Evolutionary conservation across 2,329 filamentous ascomycete genomes (phyloP), one percentile per base, ranked within the genome.

Genomic region (Cladorrhinum sp.): DNA sequence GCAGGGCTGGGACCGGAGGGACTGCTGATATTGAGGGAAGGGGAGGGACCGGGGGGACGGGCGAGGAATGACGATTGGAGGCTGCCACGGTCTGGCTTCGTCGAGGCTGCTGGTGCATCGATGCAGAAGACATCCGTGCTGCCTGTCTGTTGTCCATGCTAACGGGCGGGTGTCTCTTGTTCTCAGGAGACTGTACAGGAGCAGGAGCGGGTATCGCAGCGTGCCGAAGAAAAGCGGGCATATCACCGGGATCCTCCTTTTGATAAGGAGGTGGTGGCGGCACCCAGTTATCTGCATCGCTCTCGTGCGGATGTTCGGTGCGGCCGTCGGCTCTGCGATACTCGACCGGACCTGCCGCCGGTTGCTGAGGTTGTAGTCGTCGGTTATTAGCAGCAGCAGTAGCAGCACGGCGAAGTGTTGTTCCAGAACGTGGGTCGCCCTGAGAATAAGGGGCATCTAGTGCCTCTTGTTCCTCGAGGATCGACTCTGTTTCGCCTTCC

Each of bases 241-340:
- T 64, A 66, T 85, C 82, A 9, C 78, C 79, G 0, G 83, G 83
- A 53, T 85, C 83, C 0, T 89, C 86, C 58, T 85, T 83, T 46
- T 86, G 85, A 68, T 96, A 96, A 1, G 90, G 90, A 2, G 91
- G 91, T 8, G 91, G 91, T 4, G 91, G 91, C 4, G 91, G 90
- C 3, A 92, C 89, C 91, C 91, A 96, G 68, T 93, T 91, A 69
- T 95, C 91, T 3, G 91, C 90, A 71, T 95, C 91, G 65, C 90
- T 94, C 73, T 95, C 91, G 72, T 95, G 90, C 3, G 91, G 91
- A 67, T 92, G 82, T 68, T 93, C 88, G 48, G 84, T 80, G 48
- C 87, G 81, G 6, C 87, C 86, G 73, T 91, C 87, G 14, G 88
- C 87, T 51, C 88, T 83, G 50, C 86, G 83, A 70, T 89, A 90